A percentile compares a stretch with the other conserved stretches of the same genome.
These are phyloP conservation scores for Xylaria sp. DNA, from an alignment of 2,329 filamentous ascomycete genomes.

Conservation along the genomic window DNA sequence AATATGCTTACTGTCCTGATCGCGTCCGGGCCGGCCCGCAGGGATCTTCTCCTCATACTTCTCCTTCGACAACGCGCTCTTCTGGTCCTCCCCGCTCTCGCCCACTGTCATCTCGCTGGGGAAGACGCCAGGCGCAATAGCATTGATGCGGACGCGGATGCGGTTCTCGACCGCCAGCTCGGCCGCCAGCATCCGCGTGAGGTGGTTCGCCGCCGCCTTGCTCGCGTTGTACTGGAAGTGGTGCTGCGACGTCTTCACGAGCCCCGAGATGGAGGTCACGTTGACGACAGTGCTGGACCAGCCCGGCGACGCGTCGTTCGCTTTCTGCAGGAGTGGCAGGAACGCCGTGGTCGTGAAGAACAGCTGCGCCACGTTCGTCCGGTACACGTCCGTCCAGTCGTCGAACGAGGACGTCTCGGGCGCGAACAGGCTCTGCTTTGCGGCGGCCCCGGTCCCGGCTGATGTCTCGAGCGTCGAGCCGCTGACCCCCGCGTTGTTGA, in stretches of 20 bases:
- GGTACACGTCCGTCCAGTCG: constrained; percentile 74
- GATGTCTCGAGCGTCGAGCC: constrained; percentile 61
- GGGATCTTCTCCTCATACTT: constrained; percentile 67
- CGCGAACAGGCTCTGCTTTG: constrained; percentile 71
- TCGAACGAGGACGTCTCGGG: constrained; percentile 62
- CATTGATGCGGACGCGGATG: constrained; percentile 71
- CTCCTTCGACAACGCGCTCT: constrained; percentile 63
- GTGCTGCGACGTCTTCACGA: constrained; percentile 66
- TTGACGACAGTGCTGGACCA: constrained; percentile 69
- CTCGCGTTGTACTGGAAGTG: constrained; percentile 69
- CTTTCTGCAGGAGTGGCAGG: constrained; percentile 64
- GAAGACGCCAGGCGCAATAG: constrained; percentile 74
- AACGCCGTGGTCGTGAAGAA: constrained; percentile 70
- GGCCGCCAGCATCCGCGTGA: constrained; percentile 67
- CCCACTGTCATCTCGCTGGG: constrained; percentile 74
- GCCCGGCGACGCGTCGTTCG: constrained; percentile 47
- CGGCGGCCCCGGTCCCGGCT: constrained; percentile 54
- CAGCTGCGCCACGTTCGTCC: constrained; percentile 74
- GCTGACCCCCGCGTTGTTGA: constrained; percentile 72
- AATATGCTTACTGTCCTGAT: too few species aligned
- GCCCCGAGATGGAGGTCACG: constrained; percentile 70
- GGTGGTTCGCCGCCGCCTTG: constrained; percentile 69
- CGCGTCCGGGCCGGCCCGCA: constrained; percentile 68
- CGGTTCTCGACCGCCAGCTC: constrained; percentile 63
- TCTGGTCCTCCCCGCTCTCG: constrained; percentile 55